Conservation (phyloP, 2,329 filamentous ascomycete species). For the Paramyrothecium sp. region DNA sequence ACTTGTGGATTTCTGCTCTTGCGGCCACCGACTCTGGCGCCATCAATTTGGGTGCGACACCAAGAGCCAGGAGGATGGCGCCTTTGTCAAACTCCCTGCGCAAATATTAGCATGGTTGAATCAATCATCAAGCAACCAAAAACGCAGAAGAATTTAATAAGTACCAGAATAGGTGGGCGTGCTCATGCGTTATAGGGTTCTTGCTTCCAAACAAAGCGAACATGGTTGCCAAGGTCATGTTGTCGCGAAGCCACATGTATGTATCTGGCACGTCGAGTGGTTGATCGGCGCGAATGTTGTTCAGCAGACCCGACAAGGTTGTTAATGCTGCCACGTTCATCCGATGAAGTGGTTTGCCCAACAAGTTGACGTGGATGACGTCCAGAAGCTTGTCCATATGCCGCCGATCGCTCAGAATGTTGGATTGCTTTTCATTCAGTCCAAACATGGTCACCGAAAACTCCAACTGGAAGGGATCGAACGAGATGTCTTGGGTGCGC, state of each 20-base stretch:
- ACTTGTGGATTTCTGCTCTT: constrained; percentile 22
- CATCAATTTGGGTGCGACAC: background rate
- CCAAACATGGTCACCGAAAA: constrained; percentile 17
- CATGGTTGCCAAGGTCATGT: constrained; percentile 35
- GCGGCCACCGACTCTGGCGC: constrained; percentile 3
- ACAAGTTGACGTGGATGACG: constrained; percentile 7
- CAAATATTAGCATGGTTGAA: too few relatives aligned
- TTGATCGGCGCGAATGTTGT: background rate
- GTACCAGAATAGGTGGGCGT: constrained; percentile 37
- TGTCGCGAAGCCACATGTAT: constrained; percentile 34
- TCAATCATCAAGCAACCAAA: too few relatives aligned
- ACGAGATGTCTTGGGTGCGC: constrained; percentile 37
- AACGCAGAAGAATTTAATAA: too few relatives aligned
- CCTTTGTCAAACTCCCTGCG: background rate
- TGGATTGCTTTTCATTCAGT: constrained; percentile 1
- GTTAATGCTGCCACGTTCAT: constrained; percentile 5
- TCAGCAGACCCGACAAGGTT: background rate
- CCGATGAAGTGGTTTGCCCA: constrained; percentile 10
- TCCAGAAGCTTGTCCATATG: constrained; percentile 4
- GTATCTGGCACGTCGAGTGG: constrained; percentile 23
- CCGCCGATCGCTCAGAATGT: background rate
- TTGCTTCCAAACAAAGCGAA: constrained; percentile 39
- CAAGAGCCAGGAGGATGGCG: constrained; percentile 5
- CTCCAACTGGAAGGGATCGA: constrained; percentile 36
- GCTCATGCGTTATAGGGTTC: constrained; percentile 29